Percentiles rank a stretch among this genome's conserved stretches.
Evolutionary conservation across 345 rosid genomes (phyloP).

Genomic region (Arabidopsis suecica): DNA sequence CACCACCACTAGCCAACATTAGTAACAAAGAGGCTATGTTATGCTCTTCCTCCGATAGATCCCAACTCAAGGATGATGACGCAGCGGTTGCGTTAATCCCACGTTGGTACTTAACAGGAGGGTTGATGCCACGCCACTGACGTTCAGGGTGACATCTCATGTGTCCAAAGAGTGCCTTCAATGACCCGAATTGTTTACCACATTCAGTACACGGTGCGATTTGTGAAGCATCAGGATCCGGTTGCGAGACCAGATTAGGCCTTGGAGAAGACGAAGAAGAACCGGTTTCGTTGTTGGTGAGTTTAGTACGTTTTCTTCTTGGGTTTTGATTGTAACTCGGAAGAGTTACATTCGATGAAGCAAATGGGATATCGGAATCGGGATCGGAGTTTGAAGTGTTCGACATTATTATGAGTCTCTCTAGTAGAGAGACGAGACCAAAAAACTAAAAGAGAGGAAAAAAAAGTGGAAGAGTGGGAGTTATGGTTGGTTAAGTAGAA

Average conservation of each 20-base stretch:
- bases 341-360: constrained; percentile 10
- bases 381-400: constrained; percentile 42
- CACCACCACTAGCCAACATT: constrained; percentile 49
- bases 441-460: constrained; percentile 3
- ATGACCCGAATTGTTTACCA: constrained; percentile 76
- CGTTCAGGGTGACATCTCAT: constrained; percentile 95
- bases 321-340: constrained; percentile 42
- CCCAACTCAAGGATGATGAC: not conserved
- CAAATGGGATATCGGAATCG: constrained; percentile 31
- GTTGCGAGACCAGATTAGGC: constrained; percentile 49
- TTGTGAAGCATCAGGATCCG: constrained; percentile 64
- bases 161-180: constrained; percentile 90
- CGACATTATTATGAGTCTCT: constrained; percentile 4
- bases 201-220: constrained; percentile 83
- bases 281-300: constrained; percentile 33
- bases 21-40: constrained; percentile 60
- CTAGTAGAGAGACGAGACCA: not conserved
- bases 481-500: constrained; percentile 46
- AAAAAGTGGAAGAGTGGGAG: constrained; percentile 38
- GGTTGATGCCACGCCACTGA: constrained; percentile 72
- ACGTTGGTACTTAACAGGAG: constrained; percentile 49
- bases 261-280: constrained; percentile 17
- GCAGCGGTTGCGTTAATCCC: constrained; percentile 34
- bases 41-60: constrained; percentile 56
- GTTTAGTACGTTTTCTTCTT: constrained; percentile 52